A percentile compares a stretch with the other conserved stretches of the same genome.
These are phyloP conservation scores for Fonsecaea pedrosoi DNA, from an alignment of 2,329 filamentous ascomycete species.

Conservation along the genomic window DNA sequence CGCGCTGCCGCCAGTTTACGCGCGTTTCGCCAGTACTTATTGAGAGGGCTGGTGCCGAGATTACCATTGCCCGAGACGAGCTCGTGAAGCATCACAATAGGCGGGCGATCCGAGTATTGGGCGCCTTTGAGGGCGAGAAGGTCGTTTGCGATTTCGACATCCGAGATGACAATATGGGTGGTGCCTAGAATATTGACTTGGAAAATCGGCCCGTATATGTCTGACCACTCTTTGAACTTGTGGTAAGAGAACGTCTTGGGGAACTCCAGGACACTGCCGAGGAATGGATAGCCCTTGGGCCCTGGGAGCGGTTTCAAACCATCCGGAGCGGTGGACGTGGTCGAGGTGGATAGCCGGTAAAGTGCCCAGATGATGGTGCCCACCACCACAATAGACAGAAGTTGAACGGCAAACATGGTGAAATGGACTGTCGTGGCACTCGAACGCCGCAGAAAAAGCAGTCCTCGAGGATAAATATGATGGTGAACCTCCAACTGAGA, in stretches of 20 bases:
- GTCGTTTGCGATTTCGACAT: conserved; percentile 48
- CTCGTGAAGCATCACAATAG: neutral
- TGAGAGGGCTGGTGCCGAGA: neutral
- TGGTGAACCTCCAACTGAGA: too few relatives aligned
- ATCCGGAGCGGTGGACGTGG: neutral
- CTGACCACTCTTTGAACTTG: conserved; percentile 49
- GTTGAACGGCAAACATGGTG: too few relatives aligned
- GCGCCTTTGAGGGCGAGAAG: neutral
- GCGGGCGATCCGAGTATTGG: neutral
- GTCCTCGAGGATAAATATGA: too few relatives aligned
- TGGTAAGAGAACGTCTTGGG: conserved; percentile 50
- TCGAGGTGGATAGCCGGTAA: too few relatives aligned
- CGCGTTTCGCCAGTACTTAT: neutral
- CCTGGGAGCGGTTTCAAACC: neutral
- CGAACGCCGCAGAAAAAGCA: too few relatives aligned
- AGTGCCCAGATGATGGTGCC: too few relatives aligned
- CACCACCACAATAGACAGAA: too few relatives aligned
- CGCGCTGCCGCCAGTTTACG: neutral
- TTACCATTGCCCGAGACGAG: neutral
- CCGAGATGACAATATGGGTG: conserved; percentile 48
- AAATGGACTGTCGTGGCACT: too few relatives aligned
- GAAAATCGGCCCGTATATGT: conserved; percentile 51
- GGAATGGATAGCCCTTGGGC: conserved; percentile 32
- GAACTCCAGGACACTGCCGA: conserved; percentile 48
- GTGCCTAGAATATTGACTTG: conserved; percentile 52